Evolutionary conservation across 176 grass and related monocot species (phyloP), one percentile per base, ranked within the genome.

Genomic region (Tuctoria greenei): DNA sequence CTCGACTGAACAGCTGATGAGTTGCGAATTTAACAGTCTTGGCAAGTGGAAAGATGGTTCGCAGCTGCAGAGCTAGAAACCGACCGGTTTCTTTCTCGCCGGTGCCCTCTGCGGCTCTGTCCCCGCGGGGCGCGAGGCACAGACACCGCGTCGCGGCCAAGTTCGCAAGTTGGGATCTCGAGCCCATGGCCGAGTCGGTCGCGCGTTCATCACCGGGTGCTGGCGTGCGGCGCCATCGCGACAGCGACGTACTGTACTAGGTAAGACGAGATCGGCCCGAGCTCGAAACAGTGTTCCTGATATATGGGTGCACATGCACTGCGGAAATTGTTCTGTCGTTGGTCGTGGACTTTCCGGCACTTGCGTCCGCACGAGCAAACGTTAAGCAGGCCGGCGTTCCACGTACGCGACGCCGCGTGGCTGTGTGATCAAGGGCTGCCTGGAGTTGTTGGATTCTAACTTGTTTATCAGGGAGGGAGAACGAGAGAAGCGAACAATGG

Each of bases 291-390:
- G 72, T 12, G 42, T 6, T 15, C 10, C 2, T 5, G 47, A 24
- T 13, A 39, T 23, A 41, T n/a, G 6, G 58, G 10, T 24, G 50
- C 28, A 24, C 3, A n/a, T n/a, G n/a, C n/a, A n/a, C n/a, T n/a
- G n/a, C n/a, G n/a, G n/a, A n/a, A n/a, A n/a, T n/a, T n/a, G n/a
- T n/a, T n/a, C n/a, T n/a, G n/a, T n/a, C n/a, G 39, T 36, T 49
- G 71, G 63, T 68, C 72, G 72, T 34, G 2, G 66, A 83, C 52
- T 83, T 67, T 4, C 40, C 52, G 55, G 36, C 71, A 75, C 47
- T 36, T 42, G 17, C 5, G 10, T 47, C 21, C 3, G 14, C 61
- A 21, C 47, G 47, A 31, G 27, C 9, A 18, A 47, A 20, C 72
- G 43, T 27, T 44, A 8, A 51, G 25, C 27, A 1, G 1, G 43